Conservation (phyloP, 1,284 basidiomycete species). For the Moesziomyces antarcticus region DNA sequence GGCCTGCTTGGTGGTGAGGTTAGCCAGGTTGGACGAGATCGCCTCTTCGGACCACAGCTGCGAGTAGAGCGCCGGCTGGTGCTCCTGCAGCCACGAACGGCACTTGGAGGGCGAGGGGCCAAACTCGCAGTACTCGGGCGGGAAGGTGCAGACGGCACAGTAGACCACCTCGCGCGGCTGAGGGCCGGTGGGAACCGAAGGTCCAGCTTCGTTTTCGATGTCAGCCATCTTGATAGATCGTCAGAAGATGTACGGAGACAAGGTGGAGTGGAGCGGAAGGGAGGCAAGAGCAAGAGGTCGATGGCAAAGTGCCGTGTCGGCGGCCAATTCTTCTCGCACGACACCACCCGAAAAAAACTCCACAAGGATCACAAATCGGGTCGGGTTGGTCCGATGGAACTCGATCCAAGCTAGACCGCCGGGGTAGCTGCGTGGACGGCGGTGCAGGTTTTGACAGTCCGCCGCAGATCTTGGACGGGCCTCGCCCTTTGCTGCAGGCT, state of each 20-base stretch:
- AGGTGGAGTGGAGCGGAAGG: not conserved
- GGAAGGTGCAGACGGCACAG: conserved; percentile 65
- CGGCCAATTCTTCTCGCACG: too few species aligned
- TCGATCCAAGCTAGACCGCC: too few species aligned
- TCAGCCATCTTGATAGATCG: conserved; percentile 18
- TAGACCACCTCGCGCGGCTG: conserved; percentile 52
- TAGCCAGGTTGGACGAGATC: conserved; percentile 56
- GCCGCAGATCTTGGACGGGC: too few species aligned
- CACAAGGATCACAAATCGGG: too few species aligned
- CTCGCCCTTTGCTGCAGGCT: too few species aligned
- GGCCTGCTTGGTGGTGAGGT: conserved; percentile 62
- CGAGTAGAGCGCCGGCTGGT: conserved; percentile 52
- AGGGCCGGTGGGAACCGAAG: conserved; percentile 34
- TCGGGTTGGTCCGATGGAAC: too few species aligned
- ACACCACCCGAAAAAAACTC: too few species aligned
- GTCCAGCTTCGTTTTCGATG: conserved; percentile 37
- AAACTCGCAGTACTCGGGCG: conserved; percentile 67
- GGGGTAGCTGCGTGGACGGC: too few species aligned
- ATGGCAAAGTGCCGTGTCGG: not conserved
- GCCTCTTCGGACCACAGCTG: conserved; percentile 63
- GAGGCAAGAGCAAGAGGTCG: not conserved
- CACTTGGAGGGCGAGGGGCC: conserved; percentile 61
- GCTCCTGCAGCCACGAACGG: conserved; percentile 55
- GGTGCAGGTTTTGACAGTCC: too few species aligned
- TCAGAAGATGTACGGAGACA: not conserved